These are phyloP conservation scores for Fusarium longipes DNA, from an alignment of 2,329 filamentous ascomycete genomes.

Conservation along the genomic window DNA sequence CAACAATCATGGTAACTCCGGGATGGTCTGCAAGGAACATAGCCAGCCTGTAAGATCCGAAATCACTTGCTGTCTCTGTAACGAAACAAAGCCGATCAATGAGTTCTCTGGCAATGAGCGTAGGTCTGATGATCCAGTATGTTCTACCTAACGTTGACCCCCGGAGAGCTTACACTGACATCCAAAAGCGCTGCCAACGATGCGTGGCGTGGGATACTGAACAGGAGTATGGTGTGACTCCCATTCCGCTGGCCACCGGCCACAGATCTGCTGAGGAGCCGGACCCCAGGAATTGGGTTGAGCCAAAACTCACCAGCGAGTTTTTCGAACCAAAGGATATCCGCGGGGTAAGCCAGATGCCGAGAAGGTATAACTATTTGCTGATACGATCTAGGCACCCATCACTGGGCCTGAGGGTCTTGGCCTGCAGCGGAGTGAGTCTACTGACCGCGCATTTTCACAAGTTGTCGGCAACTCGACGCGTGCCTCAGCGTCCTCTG, in stretches of 20 bases:
- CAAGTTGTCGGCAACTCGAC: not conserved
- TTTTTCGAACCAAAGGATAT: slow-evolving; percentile 39
- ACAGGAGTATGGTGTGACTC: slow-evolving; percentile 51
- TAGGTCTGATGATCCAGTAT: slow-evolving; percentile 47
- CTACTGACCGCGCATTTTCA: not conserved
- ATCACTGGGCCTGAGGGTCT: slow-evolving; percentile 41
- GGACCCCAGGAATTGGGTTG: too few relatives aligned
- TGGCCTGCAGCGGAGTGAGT: slow-evolving; percentile 30
- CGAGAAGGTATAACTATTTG: not conserved
- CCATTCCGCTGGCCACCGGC: slow-evolving; percentile 48
- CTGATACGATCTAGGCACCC: slow-evolving; percentile 44
- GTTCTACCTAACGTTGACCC: slow-evolving; percentile 17
- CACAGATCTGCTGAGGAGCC: slow-evolving; percentile 51
- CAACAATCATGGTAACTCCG: slow-evolving; percentile 40
- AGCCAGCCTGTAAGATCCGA: slow-evolving; percentile 39
- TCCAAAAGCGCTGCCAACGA: slow-evolving; percentile 48
- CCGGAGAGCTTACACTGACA: slow-evolving; percentile 12
- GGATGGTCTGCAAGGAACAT: slow-evolving; percentile 54
- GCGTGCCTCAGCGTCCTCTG: not conserved
- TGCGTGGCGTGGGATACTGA: slow-evolving; percentile 52
- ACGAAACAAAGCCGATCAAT: slow-evolving; percentile 41
- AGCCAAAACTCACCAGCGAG: too few relatives aligned
- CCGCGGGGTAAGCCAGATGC: slow-evolving; percentile 30
- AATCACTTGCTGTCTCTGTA: slow-evolving; percentile 50
- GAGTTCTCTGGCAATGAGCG: slow-evolving; percentile 48